Evolutionary conservation across 1,284 basidiomycete species (phyloP), one percentile per base, ranked within the genome.

Genomic region (Puccinia triticina): DNA sequence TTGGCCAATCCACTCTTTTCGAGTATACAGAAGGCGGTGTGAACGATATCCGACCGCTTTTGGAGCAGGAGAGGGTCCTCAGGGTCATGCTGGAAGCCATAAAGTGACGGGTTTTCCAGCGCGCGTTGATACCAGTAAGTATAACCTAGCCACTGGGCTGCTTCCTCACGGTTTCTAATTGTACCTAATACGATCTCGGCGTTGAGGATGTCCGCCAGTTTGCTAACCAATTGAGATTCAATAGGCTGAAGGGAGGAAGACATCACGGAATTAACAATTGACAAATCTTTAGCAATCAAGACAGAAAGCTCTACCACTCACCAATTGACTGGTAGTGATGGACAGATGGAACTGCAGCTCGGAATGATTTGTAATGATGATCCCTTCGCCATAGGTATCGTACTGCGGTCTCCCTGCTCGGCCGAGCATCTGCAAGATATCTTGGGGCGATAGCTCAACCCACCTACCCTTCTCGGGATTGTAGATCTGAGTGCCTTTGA

Each of bases 401-500:
- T 93, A 98, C 87, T 99, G 96, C 14, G 97, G 97, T 82, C 97
- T 92, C 87, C 97, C 97, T 10, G 97, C 97, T 86, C 96, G 92
- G 77, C 97, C 97, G 7, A 99, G 92, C 97, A 99, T 99, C 88
- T 99, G 97, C 7, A 99, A 89, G 10, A 98, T 95, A 86, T 99
- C 97, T 88, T 99, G 96, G 0, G 94, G 93, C 0, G 95, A 97
- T 16, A 99, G 88, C 87, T 99, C 97, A 11, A 93, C 92, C 97
- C 96, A 99, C 11, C 94, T 92, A 32, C 97, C 97, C 88, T 99
- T 98, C 88, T 97, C 96, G 0, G 97, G 97, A 87, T 98, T 98
- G 89, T 99, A 99, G 84, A 99, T 96, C 88, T 99, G 96, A 0
- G 97, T 99, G 50, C 97, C 97, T 88, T 99, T 99, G 90, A 99